Evolutionary conservation across 306 rosid species (phyloP).

Genomic region (Nissolia schottii): DNA sequence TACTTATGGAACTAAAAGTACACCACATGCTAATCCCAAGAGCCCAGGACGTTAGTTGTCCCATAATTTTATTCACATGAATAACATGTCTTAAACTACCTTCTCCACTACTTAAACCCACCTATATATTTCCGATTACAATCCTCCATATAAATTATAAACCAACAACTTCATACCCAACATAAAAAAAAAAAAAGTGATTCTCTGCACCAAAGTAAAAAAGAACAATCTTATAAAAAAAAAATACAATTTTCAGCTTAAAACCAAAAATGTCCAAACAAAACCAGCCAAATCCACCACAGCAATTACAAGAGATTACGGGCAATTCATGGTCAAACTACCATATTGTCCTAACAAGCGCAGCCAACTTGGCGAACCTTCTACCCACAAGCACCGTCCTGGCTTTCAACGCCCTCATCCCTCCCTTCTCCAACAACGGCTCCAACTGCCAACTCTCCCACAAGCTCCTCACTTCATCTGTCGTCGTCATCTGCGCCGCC

Average conservation of each 20-base stretch:
- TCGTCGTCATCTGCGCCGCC: background rate
- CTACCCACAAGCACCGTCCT: conserved; percentile 18
- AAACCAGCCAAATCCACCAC: background rate
- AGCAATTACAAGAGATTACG: no score
- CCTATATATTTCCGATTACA: background rate
- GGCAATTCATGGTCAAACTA: background rate
- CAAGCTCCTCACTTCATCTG: background rate
- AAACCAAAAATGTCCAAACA: background rate
- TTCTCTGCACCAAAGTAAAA: background rate
- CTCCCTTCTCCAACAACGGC: conserved; percentile 18
- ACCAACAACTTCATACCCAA: background rate
- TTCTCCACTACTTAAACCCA: background rate
- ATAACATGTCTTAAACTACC: background rate
- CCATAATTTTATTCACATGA: background rate
- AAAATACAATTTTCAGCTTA: background rate
- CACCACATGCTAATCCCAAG: background rate
- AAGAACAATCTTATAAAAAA: background rate
- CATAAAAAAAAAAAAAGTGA: background rate
- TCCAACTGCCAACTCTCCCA: background rate
- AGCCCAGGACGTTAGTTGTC: background rate
- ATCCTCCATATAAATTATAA: background rate
- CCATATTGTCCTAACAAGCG: background rate
- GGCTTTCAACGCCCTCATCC: conserved; percentile 16
- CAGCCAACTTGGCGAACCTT: conserved; percentile 9
- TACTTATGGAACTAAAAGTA: background rate